These are phyloP conservation scores for Coemansia guatemalensis DNA, from an alignment of 192 early-diverging fungal species.

Conservation along the genomic window DNA sequence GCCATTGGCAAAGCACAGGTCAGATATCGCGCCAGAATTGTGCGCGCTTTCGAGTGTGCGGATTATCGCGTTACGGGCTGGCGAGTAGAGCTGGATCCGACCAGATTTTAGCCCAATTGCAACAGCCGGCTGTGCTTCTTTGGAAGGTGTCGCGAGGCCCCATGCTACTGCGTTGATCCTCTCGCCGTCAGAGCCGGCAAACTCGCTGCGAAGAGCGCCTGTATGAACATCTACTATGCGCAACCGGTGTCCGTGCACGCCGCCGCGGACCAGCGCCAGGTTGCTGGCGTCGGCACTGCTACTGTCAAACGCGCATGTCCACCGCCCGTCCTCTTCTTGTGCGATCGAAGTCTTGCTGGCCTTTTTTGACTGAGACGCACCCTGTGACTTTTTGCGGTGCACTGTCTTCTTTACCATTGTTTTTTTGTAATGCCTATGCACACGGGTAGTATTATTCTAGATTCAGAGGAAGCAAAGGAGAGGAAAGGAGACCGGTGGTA, in stretches of 20 bases:
- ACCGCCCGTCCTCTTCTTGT: conserved; percentile 2
- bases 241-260: conserved; percentile 29
- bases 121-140: conserved; percentile 9
- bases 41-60: conserved; percentile 20
- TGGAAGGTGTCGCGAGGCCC: not conserved
- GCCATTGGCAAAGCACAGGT: conserved; percentile 4
- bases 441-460: not conserved
- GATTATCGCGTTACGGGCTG: conserved; percentile 38
- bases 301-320: conserved; percentile 35
- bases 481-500: not conserved
- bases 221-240: conserved; percentile 49
- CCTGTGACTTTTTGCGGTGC: conserved; percentile 32
- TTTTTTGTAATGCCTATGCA: not conserved
- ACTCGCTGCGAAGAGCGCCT: conserved; percentile 41
- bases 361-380: not conserved
- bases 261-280: conserved; percentile 42
- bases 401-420: conserved; percentile 41
- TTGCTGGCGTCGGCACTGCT: conserved; percentile 13
- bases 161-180: conserved; percentile 24
- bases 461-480: not conserved
- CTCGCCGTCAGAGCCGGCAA: conserved; percentile 6
- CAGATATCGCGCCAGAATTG: not conserved
- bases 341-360: conserved; percentile 10
- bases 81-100: conserved; percentile 39
- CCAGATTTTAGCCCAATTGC: conserved; percentile 33